Base-by-base conservation (phyloP, 2,329 filamentous ascomycete species). In the Epichloe coenophiala region DNA sequence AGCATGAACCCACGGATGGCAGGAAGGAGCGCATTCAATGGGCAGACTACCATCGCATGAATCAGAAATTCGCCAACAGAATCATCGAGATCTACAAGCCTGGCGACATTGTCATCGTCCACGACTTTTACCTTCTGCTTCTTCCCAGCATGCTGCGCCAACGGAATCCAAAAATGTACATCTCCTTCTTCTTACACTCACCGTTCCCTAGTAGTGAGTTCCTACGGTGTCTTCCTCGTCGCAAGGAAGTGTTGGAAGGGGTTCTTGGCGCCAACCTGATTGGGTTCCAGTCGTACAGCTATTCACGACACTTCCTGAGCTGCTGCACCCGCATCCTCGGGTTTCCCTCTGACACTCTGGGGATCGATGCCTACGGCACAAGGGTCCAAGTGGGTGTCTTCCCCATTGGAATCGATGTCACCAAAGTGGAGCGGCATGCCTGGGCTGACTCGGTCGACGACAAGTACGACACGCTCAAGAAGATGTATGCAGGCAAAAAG, bases 171-270 rank as follows among this genome's bases (percentile, higher is more conserved):
- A 87, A 89, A 65, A 87, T 95, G 68, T 94, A 95, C 71, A 90
- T 96, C 62, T 85, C 88, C 49, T 96, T 96, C 72, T 97, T 88
- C 72, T 74, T 97, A 45, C 91, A 97, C 67, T 84, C 88, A 44
- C 91, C 91, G 0, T 97, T 97, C 68, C 91, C 91, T 36, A 95
- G 89, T 68, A 95, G 88, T 73, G 93, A 97, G 68, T 96, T 95
- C 63, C 80, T 96, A 64, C 81, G 90, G 45, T 95, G 90, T 65
- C 73, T 96, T 51, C 86, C 88, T 38, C 81, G 88, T 56, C 81
- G 91, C 58, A 95, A 95, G 67, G 89, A 96, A 64, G 77, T 97
- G 11, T 73, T 97, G 13, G 88, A 93, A 58, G 93, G 93, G 46
- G 82, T 95, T 45, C 74, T 97, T 41, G 90, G 91, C 17, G 81